A percentile compares a stretch with the other conserved stretches of the same genome.
Conservation (phyloP, 129 eudicot species). For the Lactuca sativa region DNA sequence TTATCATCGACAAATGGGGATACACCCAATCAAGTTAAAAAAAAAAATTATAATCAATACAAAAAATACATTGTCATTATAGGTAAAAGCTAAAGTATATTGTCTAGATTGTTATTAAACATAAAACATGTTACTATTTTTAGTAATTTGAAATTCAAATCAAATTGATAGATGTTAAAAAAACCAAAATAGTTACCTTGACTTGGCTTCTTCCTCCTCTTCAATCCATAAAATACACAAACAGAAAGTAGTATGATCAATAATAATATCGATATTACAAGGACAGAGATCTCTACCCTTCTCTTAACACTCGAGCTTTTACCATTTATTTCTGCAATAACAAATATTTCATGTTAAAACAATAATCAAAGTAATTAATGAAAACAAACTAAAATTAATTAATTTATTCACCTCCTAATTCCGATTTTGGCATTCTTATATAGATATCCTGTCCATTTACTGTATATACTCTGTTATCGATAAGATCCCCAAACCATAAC, state of each 20-base stretch:
- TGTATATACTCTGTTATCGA: slow-evolving; percentile 27
- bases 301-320: slow-evolving; percentile 29
- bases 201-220: slow-evolving; percentile 29
- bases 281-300: slow-evolving; percentile 24
- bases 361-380: neutral
- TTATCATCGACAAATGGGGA: too few species aligned
- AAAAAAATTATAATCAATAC: too few species aligned
- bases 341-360: neutral
- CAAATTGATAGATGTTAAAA: neutral
- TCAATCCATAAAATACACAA: slow-evolving; percentile 12
- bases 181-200: slow-evolving; percentile 28
- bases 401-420: slow-evolving; percentile 25
- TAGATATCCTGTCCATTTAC: slow-evolving; percentile 47
- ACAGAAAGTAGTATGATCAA: slow-evolving; percentile 19
- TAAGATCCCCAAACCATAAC: slow-evolving; percentile 40
- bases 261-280: slow-evolving; percentile 22
- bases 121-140: too few species aligned
- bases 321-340: slow-evolving; percentile 14
- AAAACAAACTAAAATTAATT: slow-evolving; percentile 2
- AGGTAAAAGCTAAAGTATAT: too few species aligned
- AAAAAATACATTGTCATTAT: too few species aligned
- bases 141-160: slow-evolving; percentile 1
- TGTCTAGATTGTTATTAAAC: too few species aligned
- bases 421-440: slow-evolving; percentile 45
- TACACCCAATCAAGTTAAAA: too few species aligned